Base-by-base conservation (phyloP, 805 yeast species). In the Zygosaccharomyces gambellarensis region DNA sequence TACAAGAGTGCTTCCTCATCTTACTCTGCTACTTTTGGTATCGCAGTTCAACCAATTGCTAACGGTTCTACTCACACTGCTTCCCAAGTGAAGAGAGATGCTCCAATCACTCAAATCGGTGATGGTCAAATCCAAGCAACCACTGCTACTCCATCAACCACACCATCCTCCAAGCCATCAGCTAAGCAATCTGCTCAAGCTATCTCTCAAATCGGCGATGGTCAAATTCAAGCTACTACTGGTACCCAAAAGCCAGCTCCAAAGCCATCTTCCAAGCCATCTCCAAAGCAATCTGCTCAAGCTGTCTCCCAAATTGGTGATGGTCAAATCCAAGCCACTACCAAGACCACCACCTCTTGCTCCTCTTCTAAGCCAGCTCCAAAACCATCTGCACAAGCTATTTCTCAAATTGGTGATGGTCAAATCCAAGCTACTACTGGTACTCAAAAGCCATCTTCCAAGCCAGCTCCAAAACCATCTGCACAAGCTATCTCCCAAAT, bases 121-220 rank as follows among this genome's bases (percentile, higher is more conserved):
- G 79, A 75, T 50, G 84, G 84, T 62, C 84, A 80, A 68, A 71
- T 79, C 62, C 84, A 62, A 46, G 75, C 74, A 39, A 56, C 67
- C 41, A 60, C 72, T 34, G 50, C 70, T 45, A 49, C 67, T 51
- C 63, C 73, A 41, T 63, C 68, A 45, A 52, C 63, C 12, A 51
- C 54, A 39, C 31, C 52, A 36, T 43, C 57, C n/a, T 58, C 68
- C 28, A 64, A 25, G 28, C 28, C 28, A 25, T 1, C 66, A 34
- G 47, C 51, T 10, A 45, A 56, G 60, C 36, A 65, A 65, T 32
- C 63, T 62, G 55, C 53, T 27, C 81, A 77, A 23, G 62, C 60
- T 17, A 55, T 62, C 28, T 62, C 67, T 40, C 67, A 64, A 51
- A 64, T 60, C 43, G 61, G 58, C 40, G 64, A 60, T 22, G 71